Base-by-base conservation (phyloP, 2,329 filamentous ascomycete genomes). In the Exophiala xenobiotica region DNA sequence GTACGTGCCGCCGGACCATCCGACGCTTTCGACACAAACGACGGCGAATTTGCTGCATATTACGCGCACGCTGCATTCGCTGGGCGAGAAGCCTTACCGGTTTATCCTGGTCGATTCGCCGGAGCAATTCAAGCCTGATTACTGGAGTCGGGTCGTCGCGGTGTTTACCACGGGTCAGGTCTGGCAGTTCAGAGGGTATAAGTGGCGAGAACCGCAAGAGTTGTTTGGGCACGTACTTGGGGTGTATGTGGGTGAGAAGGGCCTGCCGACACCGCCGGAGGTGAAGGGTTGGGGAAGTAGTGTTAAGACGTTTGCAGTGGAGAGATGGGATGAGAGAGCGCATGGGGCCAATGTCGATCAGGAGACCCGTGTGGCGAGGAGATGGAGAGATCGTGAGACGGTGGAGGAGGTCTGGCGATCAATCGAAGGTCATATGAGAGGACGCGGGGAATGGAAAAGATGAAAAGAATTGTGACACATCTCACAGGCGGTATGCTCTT, bases 151-250 rank as follows among this genome's bases (percentile, higher is more conserved):
- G 45, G 87, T 99, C 5, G 93, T 96, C 1, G 93, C 88, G 9
- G 91, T 99, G 51, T 97, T 99, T 73, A 99, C 93, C 0, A 99
- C 93, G 0, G 93, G 93, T 26, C 93, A 99, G 74, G 85, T 87
- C 7, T 99, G 93, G 93, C 93, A 99, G 72, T 99, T 99, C 75
- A 96, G 96, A 74, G 88, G 84, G 61, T 99, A 99, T 80, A 96
- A 95, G 71, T 99, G 93, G 90, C 86, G 86, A 61, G 86, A 87
- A 49, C 88, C 93, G 0, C 80, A 84, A 11, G 93, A 97, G 65
- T 78, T 99, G 43, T 99, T 99, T 74, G 83, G 84, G 60, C 88
- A 96, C 65, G 88, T 90, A 2, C 78, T 90, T 11, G 93, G 93
- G 49, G 76, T 99, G 43, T 95, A 89, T 65, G 84, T 99, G 2